Percentiles rank a stretch among this genome's conserved stretches.
phyloP scores from a whole-genome alignment of 768 basidiomycete genomes.

The Mycena floridula region DNA sequence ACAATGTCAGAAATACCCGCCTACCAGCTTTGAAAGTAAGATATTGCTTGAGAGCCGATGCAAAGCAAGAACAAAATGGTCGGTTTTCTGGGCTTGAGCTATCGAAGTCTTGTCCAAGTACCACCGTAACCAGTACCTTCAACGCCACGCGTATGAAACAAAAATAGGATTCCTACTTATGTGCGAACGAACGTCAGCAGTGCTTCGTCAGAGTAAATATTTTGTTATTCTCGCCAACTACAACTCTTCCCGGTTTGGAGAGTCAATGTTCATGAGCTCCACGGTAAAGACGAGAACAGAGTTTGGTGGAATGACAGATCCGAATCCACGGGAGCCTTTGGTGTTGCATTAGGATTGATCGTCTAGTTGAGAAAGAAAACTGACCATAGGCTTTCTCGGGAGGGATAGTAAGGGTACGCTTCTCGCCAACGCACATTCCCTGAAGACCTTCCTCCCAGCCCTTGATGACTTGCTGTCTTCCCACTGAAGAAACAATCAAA shows the following conservation, averaged over 20 bases:
- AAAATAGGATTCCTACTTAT: too few relatives aligned
- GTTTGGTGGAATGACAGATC: constrained; percentile 69
- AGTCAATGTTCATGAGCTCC: constrained; percentile 66
- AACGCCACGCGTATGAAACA: too few relatives aligned
- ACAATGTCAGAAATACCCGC: too few relatives aligned
- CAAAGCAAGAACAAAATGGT: too few relatives aligned
- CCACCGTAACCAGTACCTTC: too few relatives aligned
- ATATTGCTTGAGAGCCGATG: too few relatives aligned
- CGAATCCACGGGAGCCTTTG: constrained; percentile 69
- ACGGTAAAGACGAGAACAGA: constrained; percentile 84
- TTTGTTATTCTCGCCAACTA: too few relatives aligned
- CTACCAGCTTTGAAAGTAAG: too few relatives aligned
- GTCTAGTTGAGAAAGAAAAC: constrained; percentile 17
- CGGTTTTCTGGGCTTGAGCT: too few relatives aligned
- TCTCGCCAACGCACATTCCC: constrained; percentile 85
- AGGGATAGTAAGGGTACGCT: constrained; percentile 86
- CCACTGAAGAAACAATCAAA: constrained; percentile 47
- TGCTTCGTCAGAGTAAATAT: too few relatives aligned
- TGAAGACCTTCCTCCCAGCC: constrained; percentile 82
- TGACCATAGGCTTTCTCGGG: constrained; percentile 75
- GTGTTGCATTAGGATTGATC: not conserved
- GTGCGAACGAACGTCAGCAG: too few relatives aligned
- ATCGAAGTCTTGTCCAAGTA: too few relatives aligned
- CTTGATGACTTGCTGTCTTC: constrained; percentile 73
- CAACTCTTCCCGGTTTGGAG: constrained; percentile 46